These are phyloP conservation scores for Phytophthora pinifolia DNA, from an alignment of 352 stramenopile species.

Conservation along the genomic window DNA sequence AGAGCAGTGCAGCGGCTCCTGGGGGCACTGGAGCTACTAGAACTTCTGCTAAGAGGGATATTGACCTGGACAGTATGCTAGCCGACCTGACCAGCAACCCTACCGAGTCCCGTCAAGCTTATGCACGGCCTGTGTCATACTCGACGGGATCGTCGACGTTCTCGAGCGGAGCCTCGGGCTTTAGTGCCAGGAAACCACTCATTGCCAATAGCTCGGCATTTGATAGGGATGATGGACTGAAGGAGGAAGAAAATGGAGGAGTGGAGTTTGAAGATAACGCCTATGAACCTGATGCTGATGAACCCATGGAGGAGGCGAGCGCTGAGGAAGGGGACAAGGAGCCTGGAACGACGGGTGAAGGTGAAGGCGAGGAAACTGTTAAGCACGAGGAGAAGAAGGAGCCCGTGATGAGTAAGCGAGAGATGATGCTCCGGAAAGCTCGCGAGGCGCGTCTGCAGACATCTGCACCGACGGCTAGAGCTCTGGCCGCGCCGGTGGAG, in stretches of 20 bases:
- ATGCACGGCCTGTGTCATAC: conserved; percentile 63
- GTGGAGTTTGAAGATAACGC: conserved; percentile 38
- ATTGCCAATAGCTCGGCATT: conserved; percentile 10
- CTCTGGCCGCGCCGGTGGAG: conserved; percentile 45
- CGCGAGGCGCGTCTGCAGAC: conserved; percentile 60
- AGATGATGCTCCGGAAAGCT: conserved; percentile 72
- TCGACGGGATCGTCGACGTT: conserved; percentile 38
- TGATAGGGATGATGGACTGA: conserved; percentile 11
- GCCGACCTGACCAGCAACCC: conserved; percentile 85
- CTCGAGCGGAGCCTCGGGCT: conserved; percentile 16
- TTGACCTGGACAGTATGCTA: conserved; percentile 87
- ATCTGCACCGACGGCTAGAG: conserved; percentile 56
- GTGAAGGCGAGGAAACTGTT: background rate
- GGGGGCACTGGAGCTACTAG: conserved; percentile 13
- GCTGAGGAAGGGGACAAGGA: conserved; percentile 34
- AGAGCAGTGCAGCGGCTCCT: conserved; percentile 28
- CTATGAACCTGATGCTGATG: conserved; percentile 33
- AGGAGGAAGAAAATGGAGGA: conserved; percentile 30
- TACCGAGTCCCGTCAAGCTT: conserved; percentile 54
- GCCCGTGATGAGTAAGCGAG: conserved; percentile 65
- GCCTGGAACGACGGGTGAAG: background rate
- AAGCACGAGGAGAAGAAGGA: conserved; percentile 17
- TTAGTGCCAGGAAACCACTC: conserved; percentile 25
- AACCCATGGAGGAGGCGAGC: conserved; percentile 33
- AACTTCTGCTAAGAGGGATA: conserved; percentile 61